Evolutionary conservation across 805 yeast species (phyloP).

Genomic region (Spathaspora boniae): DNA sequence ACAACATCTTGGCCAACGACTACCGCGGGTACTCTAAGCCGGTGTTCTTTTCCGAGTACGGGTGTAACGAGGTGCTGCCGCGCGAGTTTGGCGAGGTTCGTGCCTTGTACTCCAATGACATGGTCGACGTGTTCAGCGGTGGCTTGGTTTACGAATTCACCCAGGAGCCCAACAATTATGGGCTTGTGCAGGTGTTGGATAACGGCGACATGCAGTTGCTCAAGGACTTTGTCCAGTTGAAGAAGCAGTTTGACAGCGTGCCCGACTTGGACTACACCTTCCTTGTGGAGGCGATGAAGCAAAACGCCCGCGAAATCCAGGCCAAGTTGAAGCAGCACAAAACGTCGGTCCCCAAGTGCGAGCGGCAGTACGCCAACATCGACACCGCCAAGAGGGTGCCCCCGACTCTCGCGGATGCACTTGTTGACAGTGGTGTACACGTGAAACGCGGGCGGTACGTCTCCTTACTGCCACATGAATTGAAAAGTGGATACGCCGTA

Average conservation of each 20-base stretch:
- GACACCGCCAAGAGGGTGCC: constrained; percentile 47
- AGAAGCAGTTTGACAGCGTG: constrained; percentile 40
- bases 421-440: constrained; percentile 50
- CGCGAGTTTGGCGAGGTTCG: constrained; percentile 74
- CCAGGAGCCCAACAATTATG: constrained; percentile 77
- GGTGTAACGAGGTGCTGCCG: constrained; percentile 82
- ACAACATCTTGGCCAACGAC: constrained; percentile 59
- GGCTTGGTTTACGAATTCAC: constrained; percentile 81
- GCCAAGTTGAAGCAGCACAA: constrained; percentile 15
- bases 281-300: constrained; percentile 21
- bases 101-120: constrained; percentile 63
- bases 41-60: constrained; percentile 81
- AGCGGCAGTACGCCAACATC: constrained; percentile 28
- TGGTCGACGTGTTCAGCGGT: constrained; percentile 79
- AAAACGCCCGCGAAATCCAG: constrained; percentile 21
- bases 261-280: constrained; percentile 21
- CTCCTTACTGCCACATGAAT: constrained; percentile 39
- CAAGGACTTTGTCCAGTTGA: constrained; percentile 42
- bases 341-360: constrained; percentile 27
- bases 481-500: constrained; percentile 41
- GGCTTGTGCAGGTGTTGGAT: constrained; percentile 53
- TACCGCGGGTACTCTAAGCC: constrained; percentile 70
- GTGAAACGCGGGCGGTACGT: constrained; percentile 49
- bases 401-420: constrained; percentile 32
- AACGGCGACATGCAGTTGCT: constrained; percentile 42